Base-by-base conservation (phyloP, 169 alveolate species). In the Eimeria falciformis region DNA sequence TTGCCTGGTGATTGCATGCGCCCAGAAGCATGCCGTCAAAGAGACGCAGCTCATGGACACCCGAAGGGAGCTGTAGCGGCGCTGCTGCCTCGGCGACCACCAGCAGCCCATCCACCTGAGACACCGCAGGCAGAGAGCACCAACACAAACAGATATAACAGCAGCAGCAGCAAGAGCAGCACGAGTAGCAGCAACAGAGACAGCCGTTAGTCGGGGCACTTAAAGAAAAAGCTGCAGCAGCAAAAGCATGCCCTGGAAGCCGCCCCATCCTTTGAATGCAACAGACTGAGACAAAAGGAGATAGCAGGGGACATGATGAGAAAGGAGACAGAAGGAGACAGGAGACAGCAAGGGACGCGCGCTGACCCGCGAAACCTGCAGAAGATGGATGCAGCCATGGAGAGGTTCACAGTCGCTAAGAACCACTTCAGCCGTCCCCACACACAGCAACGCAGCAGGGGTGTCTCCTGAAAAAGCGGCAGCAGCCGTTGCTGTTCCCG, bases 1-100 rank as follows among this genome's bases (percentile, higher is more conserved):
- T 21, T 47, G 47, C 86, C 37, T 50, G 86, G 55, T 77, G 86
- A 23, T 77, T 77, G 86, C 86, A 77, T 43, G 86, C 86, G 25
- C 69, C 86, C 68, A 77, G 45, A 5, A 77, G 43, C 66, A 77
- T 14, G n/a, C 86, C 86, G 40, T 77, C 65, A 23, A 77, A 77
- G 46, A 50, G 25, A 17, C 86, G 65, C 11, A 77, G 86, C 25
- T 77, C 65, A 40, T 77, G 86, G n/a, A 77, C 86, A 5, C 86
- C 86, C 21, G 62, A n/a, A 43, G 5, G 18, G n/a, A 77, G 68
- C 0, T 12, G 43, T 37, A 18, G 40, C 12, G 25, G 47, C 5
- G 7, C 43, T 46, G 86, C 86, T 18, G 86, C 86, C 5, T 18
- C 62, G 4, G 33, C 33, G 3, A 77, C 25, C 25, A 77, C 68